Base-by-base conservation (phyloP, 306 rosid species). In the Lathyrus aphaca region DNA sequence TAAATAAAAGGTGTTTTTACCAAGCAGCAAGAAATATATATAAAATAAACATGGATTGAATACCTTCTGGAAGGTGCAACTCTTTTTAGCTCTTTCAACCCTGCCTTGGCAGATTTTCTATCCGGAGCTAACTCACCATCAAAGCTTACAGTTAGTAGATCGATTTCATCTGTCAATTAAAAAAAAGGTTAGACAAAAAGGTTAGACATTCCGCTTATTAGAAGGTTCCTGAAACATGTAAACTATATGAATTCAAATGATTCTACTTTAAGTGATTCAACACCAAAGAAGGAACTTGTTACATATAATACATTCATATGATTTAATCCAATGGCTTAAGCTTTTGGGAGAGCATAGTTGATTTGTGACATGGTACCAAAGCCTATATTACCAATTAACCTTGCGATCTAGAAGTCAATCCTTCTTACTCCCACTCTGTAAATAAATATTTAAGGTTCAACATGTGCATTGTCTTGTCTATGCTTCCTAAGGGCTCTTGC, bases 141-240 rank as follows among this genome's bases (percentile, higher is more conserved):
- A 74, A 90, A 94, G 68, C 97, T 94, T 82, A 94, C 97, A 77
- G 91, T 94, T 70, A 94, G 94, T 55, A 90, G 86, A 81, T 94
- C 97, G 21, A 94, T 81, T 80, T 84, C 91, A 87, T 84, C 98
- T 94, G 96, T 50, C 74, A 75, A 72, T 43, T 64, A 21, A 81
- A 64, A 79, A 44, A n/a, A 49, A 25, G 30, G 75, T 54, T 78
- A 13, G 64, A 21, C 25, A 50, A n/a, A n/a, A 49, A 25, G 30
- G 75, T 54, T 78, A 13, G 64, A 21, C 25, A 50, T 57, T 70
- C 82, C 64, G 69, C 74, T 82, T 23, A 64, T 59, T 53, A 19
- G 5, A 72, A 45, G 65, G 16, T 56, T 43, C 18, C 63, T 39
- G 74, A 42, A 77, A 61, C n/a, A 39, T n/a, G 64, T 70, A 73